Conservation (phyloP, 2,329 filamentous ascomycete species). For the Lasiodiplodia gonubiensis region DNA sequence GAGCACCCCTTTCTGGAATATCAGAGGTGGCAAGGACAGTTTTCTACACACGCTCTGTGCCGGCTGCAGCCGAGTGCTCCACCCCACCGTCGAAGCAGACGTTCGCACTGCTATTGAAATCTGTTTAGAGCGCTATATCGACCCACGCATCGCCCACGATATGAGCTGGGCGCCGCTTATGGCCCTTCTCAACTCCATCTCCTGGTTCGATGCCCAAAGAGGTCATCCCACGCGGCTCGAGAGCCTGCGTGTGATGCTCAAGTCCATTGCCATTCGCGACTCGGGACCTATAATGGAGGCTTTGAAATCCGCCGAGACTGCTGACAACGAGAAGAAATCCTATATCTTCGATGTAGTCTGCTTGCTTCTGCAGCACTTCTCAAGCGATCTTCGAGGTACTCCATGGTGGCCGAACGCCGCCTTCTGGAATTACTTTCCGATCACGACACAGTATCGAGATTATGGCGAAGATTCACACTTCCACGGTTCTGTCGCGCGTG, state of each 20-base stretch:
- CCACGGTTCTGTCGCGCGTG: fast-evolving
- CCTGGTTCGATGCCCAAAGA: not conserved
- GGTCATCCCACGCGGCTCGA: not conserved
- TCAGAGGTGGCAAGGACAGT: not conserved
- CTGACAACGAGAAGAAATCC: not conserved
- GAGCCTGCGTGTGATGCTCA: not conserved
- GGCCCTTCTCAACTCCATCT: not conserved
- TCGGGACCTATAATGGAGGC: not conserved
- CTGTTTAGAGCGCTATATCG: not conserved
- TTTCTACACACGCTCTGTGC: not conserved
- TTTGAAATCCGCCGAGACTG: not conserved
- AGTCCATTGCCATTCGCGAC: not conserved
- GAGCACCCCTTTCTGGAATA: too few species aligned
- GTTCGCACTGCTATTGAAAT: not conserved
- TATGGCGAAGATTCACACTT: not conserved
- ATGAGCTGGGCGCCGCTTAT: not conserved
- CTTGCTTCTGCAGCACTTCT: not conserved
- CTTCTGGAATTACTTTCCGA: not conserved
- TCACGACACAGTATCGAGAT: not conserved
- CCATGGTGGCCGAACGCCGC: not conserved
- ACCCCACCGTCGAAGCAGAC: not conserved
- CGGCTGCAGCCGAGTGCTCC: not conserved
- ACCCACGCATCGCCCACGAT: not conserved
- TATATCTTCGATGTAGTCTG: slow-evolving; percentile 4
- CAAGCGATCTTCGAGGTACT: not conserved